Evolutionary conservation across 2,329 filamentous ascomycete species (phyloP).

Genomic region (Graphiopsis chlorocephala): DNA sequence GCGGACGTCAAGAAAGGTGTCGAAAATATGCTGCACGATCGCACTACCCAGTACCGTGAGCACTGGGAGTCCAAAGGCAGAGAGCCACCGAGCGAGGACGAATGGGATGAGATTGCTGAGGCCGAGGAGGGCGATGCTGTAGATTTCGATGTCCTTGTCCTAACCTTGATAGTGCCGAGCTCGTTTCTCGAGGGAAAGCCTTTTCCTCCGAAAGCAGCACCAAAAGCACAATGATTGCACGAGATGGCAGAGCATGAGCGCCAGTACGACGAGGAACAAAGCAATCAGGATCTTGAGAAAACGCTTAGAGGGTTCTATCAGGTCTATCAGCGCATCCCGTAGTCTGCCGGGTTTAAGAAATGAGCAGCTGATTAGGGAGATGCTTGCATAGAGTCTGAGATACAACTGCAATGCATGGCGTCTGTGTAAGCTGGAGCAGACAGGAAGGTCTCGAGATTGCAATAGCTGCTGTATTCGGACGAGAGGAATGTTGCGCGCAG

Average conservation of each 20-base stretch:
- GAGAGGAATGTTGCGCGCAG: too few relatives aligned
- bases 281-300: background rate
- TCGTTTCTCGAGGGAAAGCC: background rate
- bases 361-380: too few relatives aligned
- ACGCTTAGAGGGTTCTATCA: background rate
- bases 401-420: too few relatives aligned
- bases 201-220: background rate
- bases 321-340: too few relatives aligned
- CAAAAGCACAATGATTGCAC: background rate
- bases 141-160: background rate
- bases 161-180: background rate
- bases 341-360: too few relatives aligned
- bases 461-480: too few relatives aligned
- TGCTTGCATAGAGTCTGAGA: too few relatives aligned
- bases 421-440: too few relatives aligned
- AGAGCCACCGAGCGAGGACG: background rate
- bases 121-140: background rate
- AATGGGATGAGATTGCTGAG: background rate
- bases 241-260: background rate
- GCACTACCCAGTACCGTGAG: background rate
- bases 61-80: background rate
- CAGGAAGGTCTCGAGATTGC: too few relatives aligned
- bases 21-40: background rate
- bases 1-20: background rate
- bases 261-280: background rate